phyloP scores from a whole-genome alignment of 2,329 filamentous ascomycete genomes.

The Neofusicoccum kwambonambiense region DNA sequence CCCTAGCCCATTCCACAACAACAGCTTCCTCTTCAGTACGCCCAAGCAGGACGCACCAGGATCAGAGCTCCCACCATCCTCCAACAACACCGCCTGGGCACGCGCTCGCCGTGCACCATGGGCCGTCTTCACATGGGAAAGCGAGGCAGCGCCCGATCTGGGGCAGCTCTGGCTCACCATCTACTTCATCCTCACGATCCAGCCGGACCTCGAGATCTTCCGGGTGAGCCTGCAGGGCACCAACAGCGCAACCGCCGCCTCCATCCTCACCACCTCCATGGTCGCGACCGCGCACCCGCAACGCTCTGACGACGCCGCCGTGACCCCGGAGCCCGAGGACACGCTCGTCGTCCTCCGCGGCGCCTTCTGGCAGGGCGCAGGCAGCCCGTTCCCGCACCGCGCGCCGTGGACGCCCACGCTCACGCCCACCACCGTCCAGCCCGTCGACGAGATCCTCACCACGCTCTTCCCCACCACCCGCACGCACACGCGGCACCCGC shows the following conservation, averaged over 20 bases:
- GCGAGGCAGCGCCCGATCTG: conserved; percentile 38
- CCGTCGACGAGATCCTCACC: conserved; percentile 42
- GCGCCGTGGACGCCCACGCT: conserved; percentile 35
- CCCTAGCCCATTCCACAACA: conserved; percentile 30
- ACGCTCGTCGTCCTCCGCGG: conserved; percentile 52
- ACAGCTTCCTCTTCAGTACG: conserved; percentile 29
- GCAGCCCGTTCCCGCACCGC: conserved; percentile 42
- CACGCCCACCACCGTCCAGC: conserved; percentile 33
- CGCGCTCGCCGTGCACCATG: conserved; percentile 45
- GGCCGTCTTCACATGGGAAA: conserved; percentile 44
- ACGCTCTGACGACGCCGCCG: conserved; percentile 29
- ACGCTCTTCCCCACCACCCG: conserved; percentile 48
- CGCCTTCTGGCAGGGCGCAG: conserved; percentile 48
- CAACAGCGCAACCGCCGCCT: conserved; percentile 40
- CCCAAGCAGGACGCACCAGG: neutral
- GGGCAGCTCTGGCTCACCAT: conserved; percentile 50
- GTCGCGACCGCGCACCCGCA: conserved; percentile 41
- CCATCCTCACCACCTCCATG: conserved; percentile 29
- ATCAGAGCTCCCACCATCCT: conserved; percentile 28
- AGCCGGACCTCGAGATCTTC: conserved; percentile 47
- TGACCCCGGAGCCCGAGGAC: conserved; percentile 32
- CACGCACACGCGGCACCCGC: conserved; percentile 66
- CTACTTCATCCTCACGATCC: conserved; percentile 45
- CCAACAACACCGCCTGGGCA: conserved; percentile 44
- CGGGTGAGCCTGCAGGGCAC: conserved; percentile 42